Evolutionary conservation across 129 eudicot genomes (phyloP).

Genomic region (Scalesia atractyloides): DNA sequence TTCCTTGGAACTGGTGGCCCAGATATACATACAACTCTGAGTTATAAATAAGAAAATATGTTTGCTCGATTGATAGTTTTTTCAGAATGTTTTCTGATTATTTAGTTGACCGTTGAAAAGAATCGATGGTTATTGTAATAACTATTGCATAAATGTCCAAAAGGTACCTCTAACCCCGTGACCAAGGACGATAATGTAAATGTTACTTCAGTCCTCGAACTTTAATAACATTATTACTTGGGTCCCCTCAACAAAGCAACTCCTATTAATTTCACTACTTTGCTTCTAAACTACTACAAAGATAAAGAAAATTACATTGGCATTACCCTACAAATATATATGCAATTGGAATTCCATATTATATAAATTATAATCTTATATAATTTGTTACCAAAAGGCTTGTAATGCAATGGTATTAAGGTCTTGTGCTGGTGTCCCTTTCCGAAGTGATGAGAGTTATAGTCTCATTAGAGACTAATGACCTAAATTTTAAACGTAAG

Average conservation of each 20-base stretch:
- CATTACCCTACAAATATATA: background rate
- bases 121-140: slow-evolving; percentile 2
- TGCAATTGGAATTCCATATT: background rate
- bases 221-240: slow-evolving; percentile 29
- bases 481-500: no score
- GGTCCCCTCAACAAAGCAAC: slow-evolving; percentile 33
- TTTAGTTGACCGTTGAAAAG: no score
- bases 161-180: slow-evolving; percentile 32
- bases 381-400: background rate
- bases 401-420: no score
- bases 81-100: no score
- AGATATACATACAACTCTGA: no score
- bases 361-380: no score
- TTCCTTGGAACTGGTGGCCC: no score
- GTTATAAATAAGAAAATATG: no score
- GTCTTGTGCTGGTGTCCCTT: no score
- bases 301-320: background rate
- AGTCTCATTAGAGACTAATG: no score
- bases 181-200: slow-evolving; percentile 28
- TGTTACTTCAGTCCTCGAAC: slow-evolving; percentile 38
- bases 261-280: slow-evolving; percentile 24
- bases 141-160: slow-evolving; percentile 21
- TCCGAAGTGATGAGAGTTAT: no score
- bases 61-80: no score
- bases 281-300: slow-evolving; percentile 23